Evolutionary conservation across 2,329 filamentous ascomycete species (phyloP), one percentile per base, ranked within the genome.

Genomic region (Epichloe festucae): DNA sequence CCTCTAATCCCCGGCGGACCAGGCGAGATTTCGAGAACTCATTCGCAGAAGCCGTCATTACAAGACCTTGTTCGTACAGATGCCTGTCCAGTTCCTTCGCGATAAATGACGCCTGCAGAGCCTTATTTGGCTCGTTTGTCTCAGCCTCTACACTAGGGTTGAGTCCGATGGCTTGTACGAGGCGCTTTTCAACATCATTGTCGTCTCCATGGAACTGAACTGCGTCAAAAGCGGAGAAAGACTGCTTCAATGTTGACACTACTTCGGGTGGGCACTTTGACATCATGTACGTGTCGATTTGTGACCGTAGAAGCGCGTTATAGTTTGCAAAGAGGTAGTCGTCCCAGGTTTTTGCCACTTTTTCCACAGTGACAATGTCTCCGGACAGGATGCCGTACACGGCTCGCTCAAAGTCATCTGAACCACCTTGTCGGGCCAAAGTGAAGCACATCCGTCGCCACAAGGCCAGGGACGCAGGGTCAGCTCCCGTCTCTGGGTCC

Each of bases 371-470:
- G 39, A 78, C 71, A 48, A 89, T 77, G 62, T 96, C 89, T 48
- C 93, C 93, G 42, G 86, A 85, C n/a, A 98, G 75, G 12, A 96
- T 70, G 31, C 89, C 91, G 63, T 95, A 96, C 0, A 95, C 89
- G 17, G 91, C 93, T 51, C 83, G 81, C 68, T 98, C 89, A 61
- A 89, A 91, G 49, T 85, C 79, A 59, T 87, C 83, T 1, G 78
- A 78, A 27, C 81, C 81, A 2, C 82, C 80, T 48, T 85, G 81
- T 21, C 85, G 82, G 49, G 87, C 83, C 46, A 84, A 64, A 19
- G 81, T 77, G 63, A 82, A 86, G 67, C 86, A 91, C 72, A 87
- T 87, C 48, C 85, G 82, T 52, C 86, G 81, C 83, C 87, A 94
- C 4, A 89, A 71, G n/a, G 77, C 70, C 19, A 78, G 69, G 0